Evolutionary conservation across 164 flowering plant genomes (phyloP).

Genomic region (Berberis thunbergii): DNA sequence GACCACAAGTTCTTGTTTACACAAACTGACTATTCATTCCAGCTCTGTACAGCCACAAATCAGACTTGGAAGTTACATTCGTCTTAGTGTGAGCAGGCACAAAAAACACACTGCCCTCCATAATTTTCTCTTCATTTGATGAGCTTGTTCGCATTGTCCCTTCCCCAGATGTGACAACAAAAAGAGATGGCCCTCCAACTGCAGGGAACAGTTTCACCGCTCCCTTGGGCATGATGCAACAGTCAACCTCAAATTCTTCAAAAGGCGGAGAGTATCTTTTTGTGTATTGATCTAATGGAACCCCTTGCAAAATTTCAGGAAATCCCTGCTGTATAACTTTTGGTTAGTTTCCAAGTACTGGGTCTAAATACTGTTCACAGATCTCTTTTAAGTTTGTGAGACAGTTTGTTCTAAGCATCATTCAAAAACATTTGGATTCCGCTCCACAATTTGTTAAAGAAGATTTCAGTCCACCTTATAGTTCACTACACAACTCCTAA

Average conservation of each 20-base stretch:
- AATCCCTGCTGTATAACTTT: not conserved
- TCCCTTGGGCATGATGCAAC: constrained; percentile 45
- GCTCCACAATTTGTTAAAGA: too few relatives aligned
- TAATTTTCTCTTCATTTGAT: constrained; percentile 15
- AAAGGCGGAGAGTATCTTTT: constrained; percentile 73
- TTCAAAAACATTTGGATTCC: too few relatives aligned
- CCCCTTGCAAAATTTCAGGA: not conserved
- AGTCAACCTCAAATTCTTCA: constrained; percentile 91
- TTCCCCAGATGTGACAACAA: constrained; percentile 44
- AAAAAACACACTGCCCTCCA: constrained; percentile 61
- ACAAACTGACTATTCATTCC: constrained; percentile 56
- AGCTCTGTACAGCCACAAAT: constrained; percentile 53
- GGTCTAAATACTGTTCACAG: too few relatives aligned
- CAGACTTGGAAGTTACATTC: constrained; percentile 21
- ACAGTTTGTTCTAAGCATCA: too few relatives aligned
- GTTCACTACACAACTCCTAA: too few relatives aligned
- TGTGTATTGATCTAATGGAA: constrained; percentile 18
- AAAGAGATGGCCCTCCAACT: constrained; percentile 65
- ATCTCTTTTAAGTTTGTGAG: too few relatives aligned
- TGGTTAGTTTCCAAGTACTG: not conserved
- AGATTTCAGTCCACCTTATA: too few relatives aligned
- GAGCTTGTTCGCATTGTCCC: constrained; percentile 35
- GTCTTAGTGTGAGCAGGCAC: constrained; percentile 54
- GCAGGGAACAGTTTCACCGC: constrained; percentile 45
- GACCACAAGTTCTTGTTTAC: not conserved